These are phyloP conservation scores for Ambrosia trifida DNA, from an alignment of 129 eudicot genomes.

Conservation along the genomic window DNA sequence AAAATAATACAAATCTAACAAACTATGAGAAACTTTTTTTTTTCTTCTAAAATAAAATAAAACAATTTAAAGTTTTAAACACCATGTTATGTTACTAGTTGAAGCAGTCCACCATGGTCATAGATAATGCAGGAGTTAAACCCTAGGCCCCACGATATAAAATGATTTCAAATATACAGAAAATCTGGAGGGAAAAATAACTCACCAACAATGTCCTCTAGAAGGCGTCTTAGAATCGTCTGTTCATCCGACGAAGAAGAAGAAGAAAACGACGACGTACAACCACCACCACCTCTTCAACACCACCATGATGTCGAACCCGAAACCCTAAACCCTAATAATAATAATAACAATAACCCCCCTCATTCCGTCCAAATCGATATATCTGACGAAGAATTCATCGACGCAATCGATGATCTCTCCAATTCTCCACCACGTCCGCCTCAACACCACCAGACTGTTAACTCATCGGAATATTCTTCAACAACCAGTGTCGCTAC, in stretches of 20 bases:
- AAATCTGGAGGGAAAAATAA: conserved; percentile 43
- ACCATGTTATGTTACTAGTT: neutral
- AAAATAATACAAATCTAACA: too few species aligned
- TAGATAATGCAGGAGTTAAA: neutral
- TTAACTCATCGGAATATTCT: conserved; percentile 22
- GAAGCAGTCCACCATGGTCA: neutral
- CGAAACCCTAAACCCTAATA: conserved; percentile 47
- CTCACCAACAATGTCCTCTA: conserved; percentile 45
- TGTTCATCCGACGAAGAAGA: conserved; percentile 75
- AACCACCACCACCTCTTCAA: conserved; percentile 22
- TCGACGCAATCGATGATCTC: conserved; percentile 47
- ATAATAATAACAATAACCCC: conserved; percentile 45
- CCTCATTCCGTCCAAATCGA: conserved; percentile 43
- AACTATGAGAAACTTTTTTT: too few species aligned
- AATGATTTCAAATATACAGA: conserved; percentile 11
- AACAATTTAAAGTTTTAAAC: too few species aligned
- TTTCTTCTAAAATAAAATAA: too few species aligned
- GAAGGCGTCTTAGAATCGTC: conserved; percentile 58
- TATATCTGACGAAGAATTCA: conserved; percentile 64
- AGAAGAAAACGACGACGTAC: conserved; percentile 47
- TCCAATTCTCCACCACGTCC: conserved; percentile 32
- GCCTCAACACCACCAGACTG: conserved; percentile 10
- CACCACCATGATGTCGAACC: conserved; percentile 29
- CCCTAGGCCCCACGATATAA: neutral
- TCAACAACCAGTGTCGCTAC: conserved; percentile 13